Evolutionary conservation across 768 basidiomycete species (phyloP).

Genomic region (Amylocystis lapponica): DNA sequence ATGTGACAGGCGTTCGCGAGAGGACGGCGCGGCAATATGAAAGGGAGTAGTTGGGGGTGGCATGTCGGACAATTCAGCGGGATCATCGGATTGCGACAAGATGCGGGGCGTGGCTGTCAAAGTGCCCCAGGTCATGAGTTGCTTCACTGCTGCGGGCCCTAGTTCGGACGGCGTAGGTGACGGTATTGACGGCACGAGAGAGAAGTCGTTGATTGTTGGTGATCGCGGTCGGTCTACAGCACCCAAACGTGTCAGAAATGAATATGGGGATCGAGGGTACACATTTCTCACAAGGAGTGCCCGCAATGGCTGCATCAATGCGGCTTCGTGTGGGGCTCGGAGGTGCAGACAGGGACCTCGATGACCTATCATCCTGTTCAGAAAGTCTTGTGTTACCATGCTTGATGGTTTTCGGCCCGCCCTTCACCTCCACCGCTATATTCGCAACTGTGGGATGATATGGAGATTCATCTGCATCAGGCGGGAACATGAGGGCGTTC

Average conservation of each 20-base stretch:
- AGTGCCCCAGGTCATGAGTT: conserved; percentile 98
- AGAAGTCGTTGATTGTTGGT: conserved; percentile 50
- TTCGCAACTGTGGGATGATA: conserved; percentile 43
- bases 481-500: conserved; percentile 92
- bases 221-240: conserved; percentile 57
- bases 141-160: conserved; percentile 77
- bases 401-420: conserved; percentile 58
- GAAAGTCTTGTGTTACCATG: conserved; percentile 78
- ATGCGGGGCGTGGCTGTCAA: conserved; percentile 88
- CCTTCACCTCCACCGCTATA: conserved; percentile 24
- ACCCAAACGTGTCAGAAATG: conserved; percentile 1
- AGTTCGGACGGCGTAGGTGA: conserved; percentile 82
- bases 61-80: conserved; percentile 33
- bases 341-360: conserved; percentile 49
- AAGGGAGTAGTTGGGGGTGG: conserved; percentile 60
- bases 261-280: neutral
- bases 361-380: conserved; percentile 55
- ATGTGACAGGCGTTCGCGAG: conserved; percentile 76
- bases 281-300: conserved; percentile 70
- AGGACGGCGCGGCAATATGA: conserved; percentile 68
- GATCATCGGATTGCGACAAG: conserved; percentile 58
- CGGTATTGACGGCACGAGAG: conserved; percentile 80
- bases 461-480: conserved; percentile 84
- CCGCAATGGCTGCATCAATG: conserved; percentile 88
- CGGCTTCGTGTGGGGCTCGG: conserved; percentile 88